Evolutionary conservation across 148 eudicot genomes (phyloP).

Genomic region (Nepenthes mirabilis): DNA sequence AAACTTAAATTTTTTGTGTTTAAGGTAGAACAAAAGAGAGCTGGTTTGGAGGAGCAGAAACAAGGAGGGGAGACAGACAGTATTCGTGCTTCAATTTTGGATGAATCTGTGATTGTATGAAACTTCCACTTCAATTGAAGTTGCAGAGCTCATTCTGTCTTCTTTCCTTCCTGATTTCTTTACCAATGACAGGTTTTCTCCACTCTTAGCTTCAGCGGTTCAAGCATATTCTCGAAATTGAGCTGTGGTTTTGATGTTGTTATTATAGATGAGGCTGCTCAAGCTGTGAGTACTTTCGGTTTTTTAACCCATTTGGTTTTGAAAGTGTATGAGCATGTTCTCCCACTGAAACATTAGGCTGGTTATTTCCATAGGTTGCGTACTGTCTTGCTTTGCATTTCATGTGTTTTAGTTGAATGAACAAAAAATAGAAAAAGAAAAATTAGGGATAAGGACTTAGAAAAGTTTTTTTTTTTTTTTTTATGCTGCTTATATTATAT

Average conservation of each 20-base stretch:
- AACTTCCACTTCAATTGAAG: background rate
- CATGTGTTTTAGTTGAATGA: too few species aligned
- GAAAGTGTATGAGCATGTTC: background rate
- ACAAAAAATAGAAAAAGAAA: too few species aligned
- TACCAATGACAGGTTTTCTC: constrained; percentile 71
- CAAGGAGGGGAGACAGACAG: constrained; percentile 25
- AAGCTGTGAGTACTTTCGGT: constrained; percentile 58
- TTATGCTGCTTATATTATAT: too few species aligned
- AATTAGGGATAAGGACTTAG: too few species aligned
- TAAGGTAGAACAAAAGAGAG: constrained; percentile 86
- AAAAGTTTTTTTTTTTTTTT: too few species aligned
- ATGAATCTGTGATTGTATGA: constrained; percentile 1
- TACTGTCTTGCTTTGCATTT: too few species aligned
- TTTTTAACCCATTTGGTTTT: background rate
- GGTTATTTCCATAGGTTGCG: too few species aligned
- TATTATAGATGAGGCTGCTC: constrained; percentile 98
- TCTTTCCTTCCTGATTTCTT: constrained; percentile 10
- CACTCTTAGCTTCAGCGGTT: constrained; percentile 97
- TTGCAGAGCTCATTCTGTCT: background rate
- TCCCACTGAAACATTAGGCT: too few species aligned
- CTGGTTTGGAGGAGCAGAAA: constrained; percentile 64
- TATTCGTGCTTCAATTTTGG: constrained; percentile 1
- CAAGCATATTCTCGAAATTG: constrained; percentile 59
- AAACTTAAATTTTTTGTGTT: background rate
- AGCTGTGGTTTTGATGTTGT: constrained; percentile 87